Percentiles rank a stretch among this genome's conserved stretches.
Evolutionary conservation across 495 filamentous ascomycete species (phyloP).

Genomic region (Sordaria brevicollis): DNA sequence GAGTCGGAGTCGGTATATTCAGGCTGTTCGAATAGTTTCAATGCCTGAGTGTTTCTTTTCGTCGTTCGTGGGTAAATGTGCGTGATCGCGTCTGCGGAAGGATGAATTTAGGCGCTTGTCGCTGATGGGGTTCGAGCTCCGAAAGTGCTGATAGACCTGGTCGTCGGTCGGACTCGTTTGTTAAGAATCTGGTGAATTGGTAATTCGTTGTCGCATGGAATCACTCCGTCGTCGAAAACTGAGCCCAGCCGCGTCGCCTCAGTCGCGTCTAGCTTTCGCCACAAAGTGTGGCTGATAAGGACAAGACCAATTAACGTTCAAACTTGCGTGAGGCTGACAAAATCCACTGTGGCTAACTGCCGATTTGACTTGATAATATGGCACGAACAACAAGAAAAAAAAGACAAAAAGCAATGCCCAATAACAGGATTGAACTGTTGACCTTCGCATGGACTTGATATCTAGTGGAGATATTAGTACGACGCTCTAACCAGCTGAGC

Average conservation of each 20-base stretch:
- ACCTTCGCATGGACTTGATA: too few species aligned
- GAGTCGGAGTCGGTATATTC: not conserved
- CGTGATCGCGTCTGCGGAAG: not conserved
- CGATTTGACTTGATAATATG: too few species aligned
- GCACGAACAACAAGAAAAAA: too few species aligned
- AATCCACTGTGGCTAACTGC: slow-evolving; percentile 9
- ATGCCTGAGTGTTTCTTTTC: not conserved
- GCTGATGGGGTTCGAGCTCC: not conserved
- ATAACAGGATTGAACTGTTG: too few species aligned
- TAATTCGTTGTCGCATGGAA: not conserved
- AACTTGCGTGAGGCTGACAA: not conserved
- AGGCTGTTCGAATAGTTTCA: not conserved
- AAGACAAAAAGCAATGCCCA: too few species aligned
- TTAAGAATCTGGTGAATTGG: not conserved
- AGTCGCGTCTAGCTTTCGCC: not conserved
- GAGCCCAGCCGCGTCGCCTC: not conserved
- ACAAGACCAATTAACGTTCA: not conserved
- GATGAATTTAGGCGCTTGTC: not conserved
- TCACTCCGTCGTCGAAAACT: not conserved
- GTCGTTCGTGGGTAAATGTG: not conserved
- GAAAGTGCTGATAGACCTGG: not conserved
- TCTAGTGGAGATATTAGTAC: too few species aligned
- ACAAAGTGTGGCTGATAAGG: not conserved
- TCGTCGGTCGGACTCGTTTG: not conserved
- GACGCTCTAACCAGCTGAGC: too few species aligned